A percentile compares a stretch with the other conserved stretches of the same genome.
phyloP scores from a whole-genome alignment of 148 eudicot species.

The Agrostemma githago region DNA sequence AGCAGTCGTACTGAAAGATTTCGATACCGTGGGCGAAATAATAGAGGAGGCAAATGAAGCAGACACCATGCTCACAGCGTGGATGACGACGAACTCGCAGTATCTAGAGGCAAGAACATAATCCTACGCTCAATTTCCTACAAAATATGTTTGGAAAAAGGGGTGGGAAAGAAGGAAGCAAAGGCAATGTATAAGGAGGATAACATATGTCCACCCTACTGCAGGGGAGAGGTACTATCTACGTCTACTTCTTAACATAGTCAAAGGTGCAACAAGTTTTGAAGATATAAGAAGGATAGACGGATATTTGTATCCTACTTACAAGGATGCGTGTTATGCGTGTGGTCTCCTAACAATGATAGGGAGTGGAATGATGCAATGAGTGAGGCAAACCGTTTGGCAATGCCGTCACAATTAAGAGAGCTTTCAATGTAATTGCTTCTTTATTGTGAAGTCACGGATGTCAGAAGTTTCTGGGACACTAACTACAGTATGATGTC shows the following conservation, averaged over 20 bases:
- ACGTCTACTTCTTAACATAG: constrained; percentile 10
- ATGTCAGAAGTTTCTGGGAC: background rate
- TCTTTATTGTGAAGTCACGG: background rate
- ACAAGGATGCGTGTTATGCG: no score
- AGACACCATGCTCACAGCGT: no score
- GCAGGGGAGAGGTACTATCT: constrained; percentile 8
- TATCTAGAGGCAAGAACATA: no score
- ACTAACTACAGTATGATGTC: background rate
- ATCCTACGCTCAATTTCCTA: constrained; percentile 1
- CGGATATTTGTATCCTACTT: background rate
- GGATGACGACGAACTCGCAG: no score
- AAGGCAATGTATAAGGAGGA: background rate
- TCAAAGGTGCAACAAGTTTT: background rate
- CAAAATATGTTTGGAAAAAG: background rate
- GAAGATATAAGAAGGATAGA: constrained; percentile 4
- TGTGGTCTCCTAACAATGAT: no score
- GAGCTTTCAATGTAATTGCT: background rate
- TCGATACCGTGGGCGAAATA: no score
- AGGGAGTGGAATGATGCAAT: no score
- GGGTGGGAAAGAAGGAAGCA: background rate
- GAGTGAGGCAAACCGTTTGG: no score
- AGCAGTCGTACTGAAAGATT: no score
- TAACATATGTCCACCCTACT: constrained; percentile 1
- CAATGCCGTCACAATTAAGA: no score
- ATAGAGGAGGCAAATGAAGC: no score